Evolutionary conservation across 78 protist species (phyloP).

Genomic region (Diacronema lutheri): DNA sequence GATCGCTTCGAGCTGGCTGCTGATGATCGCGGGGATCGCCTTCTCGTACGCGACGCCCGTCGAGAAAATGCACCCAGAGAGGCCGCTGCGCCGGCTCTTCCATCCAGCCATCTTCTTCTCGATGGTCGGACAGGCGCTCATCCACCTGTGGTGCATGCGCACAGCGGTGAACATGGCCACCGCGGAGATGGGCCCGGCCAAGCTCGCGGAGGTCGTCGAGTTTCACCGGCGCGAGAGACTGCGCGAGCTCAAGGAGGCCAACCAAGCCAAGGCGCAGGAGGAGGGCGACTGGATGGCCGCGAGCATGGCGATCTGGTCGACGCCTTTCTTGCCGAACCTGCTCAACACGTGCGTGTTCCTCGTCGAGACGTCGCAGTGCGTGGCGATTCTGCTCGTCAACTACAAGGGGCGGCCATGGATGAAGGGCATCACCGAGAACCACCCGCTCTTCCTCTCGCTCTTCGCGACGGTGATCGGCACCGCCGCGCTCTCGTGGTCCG

Average conservation of each 20-base stretch:
- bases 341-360: conserved; percentile 36
- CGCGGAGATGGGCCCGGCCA: conserved; percentile 7
- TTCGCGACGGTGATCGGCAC: not conserved
- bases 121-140: conserved; percentile 25
- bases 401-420: conserved; percentile 31
- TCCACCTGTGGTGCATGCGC: conserved; percentile 5
- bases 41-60: conserved; percentile 47
- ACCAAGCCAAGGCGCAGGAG: not conserved
- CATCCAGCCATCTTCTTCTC: conserved; percentile 41
- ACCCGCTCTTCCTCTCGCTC: conserved; percentile 40
- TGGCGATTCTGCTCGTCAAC: conserved; percentile 33
- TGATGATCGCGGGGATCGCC: conserved; percentile 37
- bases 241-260: not conserved
- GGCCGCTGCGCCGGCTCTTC: conserved; percentile 37
- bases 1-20: conserved; percentile 33
- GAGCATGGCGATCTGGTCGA: conserved; percentile 3
- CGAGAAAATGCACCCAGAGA: conserved; percentile 1
- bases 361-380: conserved; percentile 37
- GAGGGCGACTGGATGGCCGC: conserved; percentile 30
- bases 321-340: conserved; percentile 28
- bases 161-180: not conserved
- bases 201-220: conserved; percentile 14
- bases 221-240: not conserved
- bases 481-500: conserved; percentile 24
- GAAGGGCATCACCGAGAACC: conserved; percentile 33